Evolutionary conservation across 345 rosid genomes (phyloP).

Genomic region (Brassica rapa): DNA sequence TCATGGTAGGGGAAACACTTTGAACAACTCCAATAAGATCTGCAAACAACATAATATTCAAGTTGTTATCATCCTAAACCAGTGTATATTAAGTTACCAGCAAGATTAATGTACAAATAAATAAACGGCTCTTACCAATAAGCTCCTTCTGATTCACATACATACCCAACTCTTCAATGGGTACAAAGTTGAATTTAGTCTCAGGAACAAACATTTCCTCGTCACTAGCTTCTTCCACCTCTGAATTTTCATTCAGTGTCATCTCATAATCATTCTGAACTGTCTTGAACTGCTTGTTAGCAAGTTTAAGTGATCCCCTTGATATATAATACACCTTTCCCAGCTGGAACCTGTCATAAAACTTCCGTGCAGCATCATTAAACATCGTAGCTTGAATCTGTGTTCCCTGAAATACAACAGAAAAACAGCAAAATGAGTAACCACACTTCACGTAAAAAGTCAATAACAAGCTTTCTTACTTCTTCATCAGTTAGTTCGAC

Average conservation of each 20-base stretch:
- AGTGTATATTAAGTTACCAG: neutral
- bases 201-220: slow-evolving; percentile 76
- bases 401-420: slow-evolving; percentile 59
- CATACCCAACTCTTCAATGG: slow-evolving; percentile 76
- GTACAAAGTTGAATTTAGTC: slow-evolving; percentile 76
- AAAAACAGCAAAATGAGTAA: neutral
- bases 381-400: slow-evolving; percentile 98
- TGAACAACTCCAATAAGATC: slow-evolving; percentile 92
- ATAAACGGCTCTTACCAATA: slow-evolving; percentile 56
- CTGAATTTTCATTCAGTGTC: slow-evolving; percentile 84
- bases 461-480: slow-evolving; percentile 46
- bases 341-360: slow-evolving; percentile 66
- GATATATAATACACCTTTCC: slow-evolving; percentile 92
- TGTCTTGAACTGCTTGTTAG: slow-evolving; percentile 86
- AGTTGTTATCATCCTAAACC: neutral
- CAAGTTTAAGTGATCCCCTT: slow-evolving; percentile 74
- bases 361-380: slow-evolving; percentile 86
- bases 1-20: slow-evolving; percentile 74
- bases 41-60: slow-evolving; percentile 11
- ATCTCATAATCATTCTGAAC: slow-evolving; percentile 93
- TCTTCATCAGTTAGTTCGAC: slow-evolving; percentile 94
- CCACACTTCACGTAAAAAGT: neutral
- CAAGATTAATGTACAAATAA: neutral
- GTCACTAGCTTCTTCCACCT: slow-evolving; percentile 74
- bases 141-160: slow-evolving; percentile 70